phyloP scores from a whole-genome alignment of 2,329 filamentous ascomycete genomes.

The Phyllosticta citrichinensis region DNA sequence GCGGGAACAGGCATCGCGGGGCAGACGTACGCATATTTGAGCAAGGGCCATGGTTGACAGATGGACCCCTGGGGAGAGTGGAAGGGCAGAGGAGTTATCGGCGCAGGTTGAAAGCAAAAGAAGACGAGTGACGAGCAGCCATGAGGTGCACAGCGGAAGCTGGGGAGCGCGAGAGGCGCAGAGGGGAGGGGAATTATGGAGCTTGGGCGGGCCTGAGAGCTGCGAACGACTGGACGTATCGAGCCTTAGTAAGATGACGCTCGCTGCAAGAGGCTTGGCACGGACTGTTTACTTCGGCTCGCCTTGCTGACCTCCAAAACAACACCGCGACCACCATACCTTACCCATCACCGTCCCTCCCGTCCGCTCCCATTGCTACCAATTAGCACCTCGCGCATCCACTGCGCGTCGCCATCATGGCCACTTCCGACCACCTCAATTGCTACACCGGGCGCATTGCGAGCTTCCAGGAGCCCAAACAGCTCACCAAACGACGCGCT shows the following conservation, averaged over 20 bases:
- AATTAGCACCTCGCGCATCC: neutral
- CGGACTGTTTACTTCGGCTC: neutral
- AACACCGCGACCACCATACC: neutral
- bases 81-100: neutral
- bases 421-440: constrained; percentile 39
- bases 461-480: constrained; percentile 62
- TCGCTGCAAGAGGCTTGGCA: constrained; percentile 2
- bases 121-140: neutral
- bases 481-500: constrained; percentile 56
- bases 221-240: neutral
- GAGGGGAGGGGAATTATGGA: constrained; percentile 2
- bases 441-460: constrained; percentile 68
- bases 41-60: constrained; percentile 10
- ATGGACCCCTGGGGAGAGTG: neutral
- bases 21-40: constrained; percentile 10
- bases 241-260: constrained; percentile 9
- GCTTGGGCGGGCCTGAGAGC: constrained; percentile 4
- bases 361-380: constrained; percentile 3
- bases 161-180: neutral
- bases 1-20: neutral
- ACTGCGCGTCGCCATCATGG: constrained; percentile 15
- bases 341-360: neutral
- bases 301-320: neutral
- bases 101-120: neutral
- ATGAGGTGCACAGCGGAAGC: neutral